Base-by-base conservation (phyloP, 2,329 filamentous ascomycete genomes). In the Plectosphaerella cucumerina region DNA sequence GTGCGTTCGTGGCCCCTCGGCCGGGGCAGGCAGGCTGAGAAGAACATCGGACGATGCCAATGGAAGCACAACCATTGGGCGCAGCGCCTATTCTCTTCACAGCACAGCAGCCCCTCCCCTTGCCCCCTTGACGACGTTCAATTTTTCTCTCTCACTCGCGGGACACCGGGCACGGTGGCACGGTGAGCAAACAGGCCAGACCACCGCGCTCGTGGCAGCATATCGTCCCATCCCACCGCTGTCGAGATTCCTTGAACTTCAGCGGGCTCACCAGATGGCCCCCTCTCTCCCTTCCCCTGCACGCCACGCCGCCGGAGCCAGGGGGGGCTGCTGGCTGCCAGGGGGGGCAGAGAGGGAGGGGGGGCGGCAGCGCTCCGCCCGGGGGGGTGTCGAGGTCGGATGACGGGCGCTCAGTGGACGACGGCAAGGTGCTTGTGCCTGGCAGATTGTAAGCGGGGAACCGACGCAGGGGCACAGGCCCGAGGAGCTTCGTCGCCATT, bases 391-490 rank as follows among this genome's bases (percentile, higher is more conserved):
- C 8, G 26, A 31, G 26, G 26, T 31, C 26, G 26, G 26, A 31
- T 31, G 26, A 31, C 26, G 26, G 26, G 26, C 26, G 26, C 26
- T 31, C 26, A 31, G 26, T 31, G 26, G 26, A 31, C 26, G 26
- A 31, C 35, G 35, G 35, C 35, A 14, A 18, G 35, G n/a, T 42
- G 45, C 45, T 21, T 39, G 45, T 47, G 45, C 45, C 45, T 47
- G 45, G 45, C 45, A 47, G 31, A 35, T 35, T 47, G 45, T 33
- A 26, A 42, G 39, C 39, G 39, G 39, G 39, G 39, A 20, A 31
- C 17, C n/a, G 18, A 42, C 39, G 39, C 39, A 42, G 39, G 39
- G 39, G 34, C 9, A 33, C 9, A 45, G 21, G 18, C 18, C 17
- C 5, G 39, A 9, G 31, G 22, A 12, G 22, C 20, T 33, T 17